Percentiles rank a stretch among this genome's conserved stretches.
Conservation (phyloP, 257 asterid species). For the Primulina tabacum region DNA sequence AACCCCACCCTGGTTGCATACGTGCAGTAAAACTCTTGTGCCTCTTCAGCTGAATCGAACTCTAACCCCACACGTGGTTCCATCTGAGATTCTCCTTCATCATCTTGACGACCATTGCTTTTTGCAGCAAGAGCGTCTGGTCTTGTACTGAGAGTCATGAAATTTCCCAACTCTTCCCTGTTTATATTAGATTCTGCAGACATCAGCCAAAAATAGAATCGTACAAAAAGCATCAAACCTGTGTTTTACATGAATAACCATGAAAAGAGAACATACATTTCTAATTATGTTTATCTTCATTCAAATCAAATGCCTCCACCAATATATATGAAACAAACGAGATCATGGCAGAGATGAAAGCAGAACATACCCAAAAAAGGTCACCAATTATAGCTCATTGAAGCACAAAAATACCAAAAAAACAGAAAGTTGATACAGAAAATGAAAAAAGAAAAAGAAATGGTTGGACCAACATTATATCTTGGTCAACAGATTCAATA, state of each 20-base stretch:
- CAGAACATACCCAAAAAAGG: no score
- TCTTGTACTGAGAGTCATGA: constrained; percentile 64
- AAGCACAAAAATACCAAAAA: no score
- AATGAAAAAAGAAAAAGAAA: no score
- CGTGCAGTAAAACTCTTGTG: constrained; percentile 71
- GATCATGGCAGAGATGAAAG: no score
- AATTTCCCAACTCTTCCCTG: constrained; percentile 53
- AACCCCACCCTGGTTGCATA: constrained; percentile 77
- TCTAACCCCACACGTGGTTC: constrained; percentile 80
- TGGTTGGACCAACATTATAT: no score
- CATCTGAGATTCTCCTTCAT: constrained; percentile 55
- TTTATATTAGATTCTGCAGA: constrained; percentile 67
- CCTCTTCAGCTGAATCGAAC: constrained; percentile 82
- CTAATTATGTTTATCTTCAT: constrained; percentile 7
- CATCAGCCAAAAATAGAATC: not conserved
- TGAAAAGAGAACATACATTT: not conserved
- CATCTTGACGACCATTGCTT: constrained; percentile 47
- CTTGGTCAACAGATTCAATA: no score
- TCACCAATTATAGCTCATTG: no score
- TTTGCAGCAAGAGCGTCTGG: constrained; percentile 45
- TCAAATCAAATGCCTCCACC: not conserved
- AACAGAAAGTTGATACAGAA: no score
- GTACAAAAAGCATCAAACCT: not conserved
- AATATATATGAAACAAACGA: no score
- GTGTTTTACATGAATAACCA: not conserved